Evolutionary conservation across 305 asterid genomes (phyloP).

Genomic region (Solanum chacoense): DNA sequence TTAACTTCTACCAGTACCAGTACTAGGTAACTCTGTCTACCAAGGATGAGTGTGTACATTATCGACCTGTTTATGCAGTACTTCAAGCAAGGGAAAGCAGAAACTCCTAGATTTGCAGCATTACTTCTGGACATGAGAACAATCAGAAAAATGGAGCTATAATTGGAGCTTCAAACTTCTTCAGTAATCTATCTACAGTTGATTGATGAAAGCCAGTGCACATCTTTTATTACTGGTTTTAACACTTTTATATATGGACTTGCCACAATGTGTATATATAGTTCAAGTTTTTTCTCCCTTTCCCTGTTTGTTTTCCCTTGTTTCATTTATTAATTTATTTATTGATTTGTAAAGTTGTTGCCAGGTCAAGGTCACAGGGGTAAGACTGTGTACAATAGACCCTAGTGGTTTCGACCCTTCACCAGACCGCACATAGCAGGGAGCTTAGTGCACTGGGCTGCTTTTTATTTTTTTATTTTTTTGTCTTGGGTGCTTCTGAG

Average conservation of each 20-base stretch:
- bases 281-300: not conserved
- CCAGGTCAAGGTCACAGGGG: not conserved
- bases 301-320: not conserved
- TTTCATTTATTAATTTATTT: not conserved
- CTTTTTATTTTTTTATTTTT: not conserved
- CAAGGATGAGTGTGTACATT: not conserved
- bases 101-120: not conserved
- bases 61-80: not conserved
- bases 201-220: not conserved
- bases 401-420: not conserved
- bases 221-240: not conserved
- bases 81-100: not conserved
- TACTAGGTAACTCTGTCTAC: not conserved
- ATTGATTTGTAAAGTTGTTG: not conserved
- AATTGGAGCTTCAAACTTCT: not conserved
- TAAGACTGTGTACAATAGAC: not conserved
- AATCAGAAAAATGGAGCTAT: not conserved
- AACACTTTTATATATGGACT: not conserved
- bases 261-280: not conserved
- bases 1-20: not conserved
- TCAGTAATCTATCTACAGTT: not conserved
- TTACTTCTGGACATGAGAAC: not conserved
- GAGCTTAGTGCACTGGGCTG: not conserved
- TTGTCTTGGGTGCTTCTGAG: not conserved
- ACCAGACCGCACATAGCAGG: not conserved